Base-by-base conservation (phyloP, 257 asterid genomes). In the Rauvolfia tetraphylla region DNA sequence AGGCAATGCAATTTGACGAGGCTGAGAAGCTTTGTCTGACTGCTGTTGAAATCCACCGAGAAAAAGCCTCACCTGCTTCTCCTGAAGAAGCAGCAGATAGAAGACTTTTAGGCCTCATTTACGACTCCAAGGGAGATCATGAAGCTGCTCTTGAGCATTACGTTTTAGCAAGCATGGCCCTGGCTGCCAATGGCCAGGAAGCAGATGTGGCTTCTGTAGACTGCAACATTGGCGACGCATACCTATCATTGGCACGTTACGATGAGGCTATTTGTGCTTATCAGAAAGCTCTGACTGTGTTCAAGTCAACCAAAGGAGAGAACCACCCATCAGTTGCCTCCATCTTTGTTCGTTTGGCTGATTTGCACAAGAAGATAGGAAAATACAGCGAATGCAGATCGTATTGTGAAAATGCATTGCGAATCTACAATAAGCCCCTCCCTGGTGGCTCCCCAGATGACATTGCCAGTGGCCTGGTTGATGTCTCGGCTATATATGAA, bases 111-210 rank as follows among this genome's bases (percentile, higher is more conserved):
- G 99, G 99, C n/a, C 93, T 93, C 4, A 90, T 93, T 17, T 90
- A 83, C 27, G 97, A 93, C 76, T 87, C 99, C 17, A 95, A 87
- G 78, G 96, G 96, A 22, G 89, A 95, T 49, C 87, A 89, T 5
- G 97, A 90, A 74, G 77, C 83, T 20, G 97, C 99, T 4, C 97
- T 95, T 12, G 97, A 95, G 85, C 97, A 93, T 68, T 93, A 93
- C 48, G 92, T 91, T 29, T 89, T 93, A 44, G 98, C 99, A 51
- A 87, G 99, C 83, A 87, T 89, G 89, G 89, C 98, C 8, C 62
- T 95, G 92, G 92, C 95, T 33, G 92, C 93, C 12, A 82, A 68
- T 11, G 93, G 96, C 33, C 94, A 84, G 72, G 85, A 85, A 59
- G 86, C 85, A 2, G 97, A 90, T 1, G 97, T 87, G 67, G 99